Conservation (phyloP, 352 stramenopile species). For the Phytopythium montanum region DNA sequence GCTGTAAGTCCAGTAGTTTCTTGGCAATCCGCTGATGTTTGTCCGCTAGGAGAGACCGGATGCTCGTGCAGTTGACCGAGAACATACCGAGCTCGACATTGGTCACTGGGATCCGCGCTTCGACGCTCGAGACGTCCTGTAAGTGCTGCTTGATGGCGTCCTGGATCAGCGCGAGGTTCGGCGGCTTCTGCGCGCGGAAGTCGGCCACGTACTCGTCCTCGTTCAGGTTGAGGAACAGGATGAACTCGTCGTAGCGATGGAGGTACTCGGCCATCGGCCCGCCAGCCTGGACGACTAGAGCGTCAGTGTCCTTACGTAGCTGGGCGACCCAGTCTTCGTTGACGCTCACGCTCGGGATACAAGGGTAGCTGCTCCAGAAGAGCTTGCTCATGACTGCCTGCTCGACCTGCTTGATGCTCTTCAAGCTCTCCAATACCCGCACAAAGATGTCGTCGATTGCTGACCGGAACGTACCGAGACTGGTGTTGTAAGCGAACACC, state of each 20-base stretch:
- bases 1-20: slow-evolving; percentile 71
- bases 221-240: slow-evolving; percentile 89
- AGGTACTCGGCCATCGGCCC: slow-evolving; percentile 76
- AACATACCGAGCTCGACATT: slow-evolving; percentile 85
- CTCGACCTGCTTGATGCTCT: slow-evolving; percentile 88
- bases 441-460: slow-evolving; percentile 67
- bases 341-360: slow-evolving; percentile 76
- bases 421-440: slow-evolving; percentile 78
- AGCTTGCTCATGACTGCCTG: slow-evolving; percentile 93
- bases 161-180: slow-evolving; percentile 65
- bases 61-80: slow-evolving; percentile 66
- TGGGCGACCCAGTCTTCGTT: slow-evolving; percentile 83
- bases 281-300: slow-evolving; percentile 55
- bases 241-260: slow-evolving; percentile 75
- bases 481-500: slow-evolving; percentile 70
- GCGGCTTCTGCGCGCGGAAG: slow-evolving; percentile 70
- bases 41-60: slow-evolving; percentile 68
- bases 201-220: slow-evolving; percentile 79
- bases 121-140: slow-evolving; percentile 47
- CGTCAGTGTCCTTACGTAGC: slow-evolving; percentile 54
- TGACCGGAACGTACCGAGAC: slow-evolving; percentile 51
- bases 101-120: slow-evolving; percentile 50
- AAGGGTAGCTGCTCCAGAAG: slow-evolving; percentile 92
- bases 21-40: slow-evolving; percentile 71
- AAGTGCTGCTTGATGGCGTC: slow-evolving; percentile 78